Evolutionary conservation across 1,284 basidiomycete genomes (phyloP).

Genomic region (Cerrena zonata): DNA sequence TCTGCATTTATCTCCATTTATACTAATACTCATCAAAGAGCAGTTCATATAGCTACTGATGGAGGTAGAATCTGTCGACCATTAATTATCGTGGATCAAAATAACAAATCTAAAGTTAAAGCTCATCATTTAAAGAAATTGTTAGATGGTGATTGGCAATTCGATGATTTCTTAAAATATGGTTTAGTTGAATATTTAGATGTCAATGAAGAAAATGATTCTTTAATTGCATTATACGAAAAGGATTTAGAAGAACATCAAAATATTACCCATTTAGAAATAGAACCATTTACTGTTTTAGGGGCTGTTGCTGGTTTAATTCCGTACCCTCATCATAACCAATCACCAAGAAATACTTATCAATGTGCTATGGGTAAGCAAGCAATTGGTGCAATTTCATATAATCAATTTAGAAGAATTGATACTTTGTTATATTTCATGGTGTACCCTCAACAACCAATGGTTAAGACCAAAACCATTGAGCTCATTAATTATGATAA

Average conservation of each 20-base stretch:
- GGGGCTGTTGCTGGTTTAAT: slow-evolving; percentile 99
- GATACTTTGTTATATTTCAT: slow-evolving; percentile 97
- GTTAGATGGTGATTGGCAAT: slow-evolving; percentile 74
- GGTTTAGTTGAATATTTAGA: slow-evolving; percentile 99
- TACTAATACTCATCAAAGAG: slow-evolving; percentile 91
- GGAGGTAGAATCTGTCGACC: slow-evolving; percentile 98
- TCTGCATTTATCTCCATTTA: slow-evolving; percentile 32
- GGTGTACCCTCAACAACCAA: slow-evolving; percentile 98
- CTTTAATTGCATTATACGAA: slow-evolving; percentile 94
- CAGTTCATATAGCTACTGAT: slow-evolving; percentile 95
- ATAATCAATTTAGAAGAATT: slow-evolving; percentile 96
- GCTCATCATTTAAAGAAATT: slow-evolving; percentile 78
- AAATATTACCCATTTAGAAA: slow-evolving; percentile 97
- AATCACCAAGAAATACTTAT: slow-evolving; percentile 97
- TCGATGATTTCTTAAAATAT: slow-evolving; percentile 90
- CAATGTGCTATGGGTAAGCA: slow-evolving; percentile 99
- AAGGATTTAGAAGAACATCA: slow-evolving; percentile 69
- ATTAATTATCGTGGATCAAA: slow-evolving; percentile 92
- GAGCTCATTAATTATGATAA: slow-evolving; percentile 95
- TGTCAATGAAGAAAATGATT: slow-evolving; percentile 99
- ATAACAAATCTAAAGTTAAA: slow-evolving; percentile 73
- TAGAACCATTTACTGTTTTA: slow-evolving; percentile 96
- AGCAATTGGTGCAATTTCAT: slow-evolving; percentile 96
- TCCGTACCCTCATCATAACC: slow-evolving; percentile 99
- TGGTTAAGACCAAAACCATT: slow-evolving; percentile 99